Evolutionary conservation across 345 rosid species (phyloP).

Genomic region (Arabis hirsuta): DNA sequence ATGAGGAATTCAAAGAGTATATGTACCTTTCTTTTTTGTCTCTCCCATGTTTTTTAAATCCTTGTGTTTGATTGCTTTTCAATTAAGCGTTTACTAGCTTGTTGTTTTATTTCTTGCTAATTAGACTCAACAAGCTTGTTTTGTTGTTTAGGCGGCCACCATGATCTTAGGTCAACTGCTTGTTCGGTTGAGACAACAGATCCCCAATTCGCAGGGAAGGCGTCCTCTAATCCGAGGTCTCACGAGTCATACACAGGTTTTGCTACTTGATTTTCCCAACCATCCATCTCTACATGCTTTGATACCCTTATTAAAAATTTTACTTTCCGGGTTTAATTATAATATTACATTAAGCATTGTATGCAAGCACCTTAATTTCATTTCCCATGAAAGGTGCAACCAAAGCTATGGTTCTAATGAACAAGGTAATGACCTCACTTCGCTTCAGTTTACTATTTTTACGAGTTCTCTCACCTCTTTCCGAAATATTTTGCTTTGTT

Average conservation of each 20-base stretch:
- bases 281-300: conserved; percentile 3
- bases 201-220: conserved; percentile 91
- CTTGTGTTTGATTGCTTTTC: too few species aligned
- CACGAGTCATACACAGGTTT: conserved; percentile 92
- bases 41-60: too few species aligned
- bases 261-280: not conserved
- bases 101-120: not conserved
- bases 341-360: conserved; percentile 63
- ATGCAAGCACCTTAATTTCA: conserved; percentile 93
- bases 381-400: conserved; percentile 97
- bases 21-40: too few species aligned
- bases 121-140: not conserved
- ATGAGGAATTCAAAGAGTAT: too few species aligned
- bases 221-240: conserved; percentile 97
- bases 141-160: conserved; percentile 71
- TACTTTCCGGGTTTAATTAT: conserved; percentile 14
- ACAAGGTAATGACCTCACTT: conserved; percentile 58
- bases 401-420: conserved; percentile 95
- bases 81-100: not conserved
- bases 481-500: conserved; percentile 3
- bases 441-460: not conserved
- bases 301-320: not conserved
- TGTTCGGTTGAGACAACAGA: conserved; percentile 88
- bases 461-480: not conserved
- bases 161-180: conserved; percentile 91